Base-by-base conservation (phyloP, 2,329 filamentous ascomycete genomes). In the Phaeophleospora eucalypticola region DNA sequence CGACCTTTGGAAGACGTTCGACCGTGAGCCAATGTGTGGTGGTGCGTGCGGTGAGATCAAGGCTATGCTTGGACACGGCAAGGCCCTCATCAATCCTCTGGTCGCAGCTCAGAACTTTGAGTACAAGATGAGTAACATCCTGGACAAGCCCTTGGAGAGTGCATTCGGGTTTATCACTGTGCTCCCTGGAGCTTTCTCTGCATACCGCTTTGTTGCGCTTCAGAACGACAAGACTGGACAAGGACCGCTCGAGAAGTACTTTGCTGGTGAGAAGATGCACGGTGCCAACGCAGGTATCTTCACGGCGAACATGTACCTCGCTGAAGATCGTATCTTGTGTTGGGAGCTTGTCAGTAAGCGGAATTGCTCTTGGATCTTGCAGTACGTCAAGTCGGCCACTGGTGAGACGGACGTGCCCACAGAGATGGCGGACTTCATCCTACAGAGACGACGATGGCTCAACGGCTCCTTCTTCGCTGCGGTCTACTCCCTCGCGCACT, bases 61-160 rank as follows among this genome's bases (percentile, higher is more conserved):
- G 71, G 91, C 91, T 56, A 96, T 97, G 90, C 76, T 97, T 72
- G 86, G 84, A 19, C 82, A 81, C 48, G 90, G 91, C 54, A 91
- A 87, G 69, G 89, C 94, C 61, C 79, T 98, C 29, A 67, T 96
- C 57, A 98, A 97, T 63, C 93, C 93, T 0, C 79, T 98, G 3
- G 87, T 98, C 17, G 93, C 93, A 2, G 90, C 90, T 1, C 93
- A 98, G 63, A 98, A 98, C 65, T 98, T 98, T 61, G 93, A 98
- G 73, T 98, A 98, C 79, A 98, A 98, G 78, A 95, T 98, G 86
- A 95, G 89, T 68, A 98, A 98, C 64, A 98, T 98, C 64, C 79
- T 98, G 36, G 93, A 98, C 68, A 98, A 98, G 72, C 93, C 93
- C 2, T 75, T 98, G 34, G 93, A 98, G 67, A 97, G 91, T 3